Evolutionary conservation across 192 early-diverging fungal species (phyloP), one percentile per base, ranked within the genome.

Genomic region (Podila epigama): DNA sequence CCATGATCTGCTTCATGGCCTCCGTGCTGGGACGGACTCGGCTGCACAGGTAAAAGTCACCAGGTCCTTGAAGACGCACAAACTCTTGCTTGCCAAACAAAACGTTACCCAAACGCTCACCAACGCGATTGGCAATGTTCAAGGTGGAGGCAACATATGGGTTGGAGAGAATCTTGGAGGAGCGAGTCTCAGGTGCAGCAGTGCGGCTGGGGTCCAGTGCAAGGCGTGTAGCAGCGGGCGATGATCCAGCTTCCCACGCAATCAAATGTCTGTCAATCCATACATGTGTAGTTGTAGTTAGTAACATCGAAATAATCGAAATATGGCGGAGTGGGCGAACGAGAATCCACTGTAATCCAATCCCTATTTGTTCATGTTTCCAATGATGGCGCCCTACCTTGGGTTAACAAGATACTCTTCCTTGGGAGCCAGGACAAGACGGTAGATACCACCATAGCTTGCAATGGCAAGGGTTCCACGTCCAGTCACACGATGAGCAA

Each of bases 321-420:
- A n/a, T n/a, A n/a, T n/a, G n/a, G n/a, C n/a, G n/a, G n/a, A n/a
- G n/a, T n/a, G n/a, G n/a, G n/a, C n/a, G n/a, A n/a, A n/a, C n/a
- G n/a, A n/a, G n/a, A n/a, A n/a, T n/a, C n/a, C n/a, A n/a, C n/a
- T n/a, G n/a, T n/a, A n/a, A n/a, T n/a, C n/a, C 6, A 22, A 20
- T 37, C 35, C 32, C 10, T 36, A 5, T 16, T 5, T 44, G 5
- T 20, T 0, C n/a, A 9, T 22, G 25, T 4, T 22, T 20, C 37
- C 16, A 20, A 44, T 4, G 3, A 22, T 22, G n/a, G 25, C 44
- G 44, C n/a, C n/a, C 44, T 82, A 92, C 71, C 88, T 81, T 25
- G 92, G 89, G 68, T 91, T 90, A 18, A 91, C 92, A 18, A 88
- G 68, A 55, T 91, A 92, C 67, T 89, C 88, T 60, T 94, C 92